Evolutionary conservation across 345 rosid genomes (phyloP).

Genomic region (Raphanus raphanistrum): DNA sequence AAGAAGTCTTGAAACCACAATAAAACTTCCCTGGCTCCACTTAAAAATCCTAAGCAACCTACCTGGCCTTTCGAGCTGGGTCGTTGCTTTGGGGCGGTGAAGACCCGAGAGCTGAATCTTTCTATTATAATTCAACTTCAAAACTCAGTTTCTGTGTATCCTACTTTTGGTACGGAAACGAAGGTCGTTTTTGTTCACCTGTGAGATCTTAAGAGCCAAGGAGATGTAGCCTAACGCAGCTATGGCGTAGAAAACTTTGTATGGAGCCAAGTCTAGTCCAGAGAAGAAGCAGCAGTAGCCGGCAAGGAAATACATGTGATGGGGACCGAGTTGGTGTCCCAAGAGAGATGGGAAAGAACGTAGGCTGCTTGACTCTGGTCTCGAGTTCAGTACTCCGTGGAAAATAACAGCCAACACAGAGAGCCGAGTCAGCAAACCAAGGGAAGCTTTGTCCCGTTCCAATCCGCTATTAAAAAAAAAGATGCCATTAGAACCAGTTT

Average conservation of each 20-base stretch:
- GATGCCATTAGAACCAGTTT: constrained; percentile 5
- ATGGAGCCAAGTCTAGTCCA: constrained; percentile 77
- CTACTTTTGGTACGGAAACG: constrained; percentile 62
- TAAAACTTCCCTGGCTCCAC: constrained; percentile 11
- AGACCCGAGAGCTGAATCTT: neutral
- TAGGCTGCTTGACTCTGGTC: constrained; percentile 59
- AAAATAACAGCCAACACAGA: constrained; percentile 69
- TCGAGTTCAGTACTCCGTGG: constrained; percentile 59
- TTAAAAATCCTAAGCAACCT: neutral
- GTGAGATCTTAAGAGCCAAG: constrained; percentile 49
- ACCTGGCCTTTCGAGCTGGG: constrained; percentile 24
- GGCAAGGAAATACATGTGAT: constrained; percentile 56
- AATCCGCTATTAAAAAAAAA: constrained; percentile 60
- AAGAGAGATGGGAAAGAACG: constrained; percentile 49
- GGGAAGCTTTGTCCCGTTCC: constrained; percentile 78
- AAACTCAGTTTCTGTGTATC: constrained; percentile 69
- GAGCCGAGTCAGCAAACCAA: constrained; percentile 73
- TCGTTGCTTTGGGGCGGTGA: neutral
- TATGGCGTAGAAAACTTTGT: constrained; percentile 72
- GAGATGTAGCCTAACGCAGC: constrained; percentile 68
- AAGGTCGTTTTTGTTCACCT: constrained; percentile 55
- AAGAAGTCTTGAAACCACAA: constrained; percentile 9
- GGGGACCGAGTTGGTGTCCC: constrained; percentile 52
- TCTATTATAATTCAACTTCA: neutral
- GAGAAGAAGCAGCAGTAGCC: constrained; percentile 70